These are phyloP conservation scores for Scheffersomyces cryptocercus DNA, from an alignment of 1,139 yeast genomes.

Conservation along the genomic window DNA sequence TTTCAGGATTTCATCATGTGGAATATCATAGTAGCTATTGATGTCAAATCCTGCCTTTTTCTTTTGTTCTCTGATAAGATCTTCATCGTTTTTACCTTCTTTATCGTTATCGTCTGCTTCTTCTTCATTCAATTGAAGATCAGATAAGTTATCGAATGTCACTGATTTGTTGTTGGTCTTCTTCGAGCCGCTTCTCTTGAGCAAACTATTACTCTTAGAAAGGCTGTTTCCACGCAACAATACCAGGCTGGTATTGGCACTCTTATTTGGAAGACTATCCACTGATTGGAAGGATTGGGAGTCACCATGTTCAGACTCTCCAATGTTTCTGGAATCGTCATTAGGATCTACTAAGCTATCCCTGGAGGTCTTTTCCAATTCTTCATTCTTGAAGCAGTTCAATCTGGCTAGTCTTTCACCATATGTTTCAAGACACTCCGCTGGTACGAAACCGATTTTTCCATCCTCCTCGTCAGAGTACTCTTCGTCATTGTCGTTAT, in stretches of 20 bases:
- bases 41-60: conserved; percentile 17
- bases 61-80: conserved; percentile 13
- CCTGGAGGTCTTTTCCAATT: conserved; percentile 48
- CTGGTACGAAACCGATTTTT: conserved; percentile 91
- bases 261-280: background rate
- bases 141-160: conserved; percentile 41
- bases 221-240: conserved; percentile 2
- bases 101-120: conserved; percentile 18
- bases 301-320: background rate
- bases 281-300: background rate
- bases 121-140: conserved; percentile 26
- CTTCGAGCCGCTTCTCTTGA: conserved; percentile 8
- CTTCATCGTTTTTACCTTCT: conserved; percentile 11
- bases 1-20: conserved; percentile 20
- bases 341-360: conserved; percentile 4
- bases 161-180: conserved; percentile 33
- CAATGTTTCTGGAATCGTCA: background rate
- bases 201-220: conserved; percentile 10
- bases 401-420: conserved; percentile 88
- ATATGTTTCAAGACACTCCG: conserved; percentile 90
- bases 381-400: conserved; percentile 91
- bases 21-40: conserved; percentile 21
- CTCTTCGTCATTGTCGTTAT: conserved; percentile 7
- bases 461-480: conserved; percentile 51
- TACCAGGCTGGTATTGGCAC: background rate